Conservation (phyloP, 2,329 filamentous ascomycete genomes). For the Fusarium newnesense region DNA sequence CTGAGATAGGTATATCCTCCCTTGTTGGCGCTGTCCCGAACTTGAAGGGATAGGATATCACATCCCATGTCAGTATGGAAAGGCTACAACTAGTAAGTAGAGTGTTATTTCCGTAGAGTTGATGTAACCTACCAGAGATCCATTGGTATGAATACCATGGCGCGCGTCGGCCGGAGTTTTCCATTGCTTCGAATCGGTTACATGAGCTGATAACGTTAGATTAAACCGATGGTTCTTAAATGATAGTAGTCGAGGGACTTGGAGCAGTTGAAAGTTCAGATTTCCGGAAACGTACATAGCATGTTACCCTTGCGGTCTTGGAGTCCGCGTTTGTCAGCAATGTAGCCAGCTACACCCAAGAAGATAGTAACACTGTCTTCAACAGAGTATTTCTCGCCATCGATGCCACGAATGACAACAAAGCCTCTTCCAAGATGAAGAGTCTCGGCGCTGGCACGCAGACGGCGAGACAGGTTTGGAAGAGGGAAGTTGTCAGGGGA, state of each 20-base stretch:
- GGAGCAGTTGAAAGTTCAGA: background rate
- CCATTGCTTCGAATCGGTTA: constrained; percentile 60
- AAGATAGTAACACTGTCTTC: constrained; percentile 67
- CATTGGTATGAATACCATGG: constrained; percentile 62
- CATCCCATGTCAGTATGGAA: constrained; percentile 65
- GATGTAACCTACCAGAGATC: constrained; percentile 51
- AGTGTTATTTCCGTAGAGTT: background rate
- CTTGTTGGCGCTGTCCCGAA: constrained; percentile 54
- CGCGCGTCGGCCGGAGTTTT: constrained; percentile 54
- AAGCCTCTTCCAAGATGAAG: constrained; percentile 61
- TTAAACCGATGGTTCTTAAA: background rate
- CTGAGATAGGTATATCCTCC: constrained; percentile 59
- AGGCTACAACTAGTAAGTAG: constrained; percentile 47
- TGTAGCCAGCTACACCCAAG: constrained; percentile 65
- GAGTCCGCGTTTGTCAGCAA: constrained; percentile 63
- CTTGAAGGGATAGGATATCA: constrained; percentile 60
- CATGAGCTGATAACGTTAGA: constrained; percentile 53
- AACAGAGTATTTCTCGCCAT: constrained; percentile 56
- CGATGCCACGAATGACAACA: constrained; percentile 64
- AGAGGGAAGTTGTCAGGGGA: constrained; percentile 53
- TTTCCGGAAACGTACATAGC: constrained; percentile 52
- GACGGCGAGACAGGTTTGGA: constrained; percentile 48
- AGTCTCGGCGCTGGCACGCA: constrained; percentile 48
- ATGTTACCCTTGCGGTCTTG: constrained; percentile 61
- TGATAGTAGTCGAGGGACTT: background rate